phyloP scores from a whole-genome alignment of 2,329 filamentous ascomycete species.

The Apiospora kogelbergensis region DNA sequence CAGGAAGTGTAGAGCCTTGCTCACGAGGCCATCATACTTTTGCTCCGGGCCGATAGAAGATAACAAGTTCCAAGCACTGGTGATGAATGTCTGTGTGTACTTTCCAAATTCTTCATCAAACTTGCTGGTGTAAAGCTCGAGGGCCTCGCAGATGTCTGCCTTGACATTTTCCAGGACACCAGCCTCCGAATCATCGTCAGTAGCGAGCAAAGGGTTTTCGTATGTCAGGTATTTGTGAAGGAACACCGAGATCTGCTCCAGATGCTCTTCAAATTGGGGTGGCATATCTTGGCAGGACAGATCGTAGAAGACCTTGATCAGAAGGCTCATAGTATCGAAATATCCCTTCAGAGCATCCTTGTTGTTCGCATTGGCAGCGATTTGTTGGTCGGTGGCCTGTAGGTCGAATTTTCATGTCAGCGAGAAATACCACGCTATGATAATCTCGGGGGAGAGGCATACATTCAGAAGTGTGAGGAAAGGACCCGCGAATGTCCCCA shows the following conservation, averaged over 20 bases:
- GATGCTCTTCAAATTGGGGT: constrained; percentile 88
- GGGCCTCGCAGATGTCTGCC: constrained; percentile 86
- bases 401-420: background rate
- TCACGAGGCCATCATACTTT: constrained; percentile 92
- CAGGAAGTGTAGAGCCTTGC: constrained; percentile 90
- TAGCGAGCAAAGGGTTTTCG: constrained; percentile 78
- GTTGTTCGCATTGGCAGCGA: constrained; percentile 75
- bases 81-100: constrained; percentile 80
- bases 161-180: constrained; percentile 84
- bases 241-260: constrained; percentile 72
- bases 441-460: constrained; percentile 28
- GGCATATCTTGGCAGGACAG: constrained; percentile 97
- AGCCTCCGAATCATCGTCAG: constrained; percentile 86
- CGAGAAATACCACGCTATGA: background rate
- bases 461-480: constrained; percentile 80
- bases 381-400: constrained; percentile 66
- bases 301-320: constrained; percentile 92
- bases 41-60: constrained; percentile 84
- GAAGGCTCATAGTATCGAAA: constrained; percentile 82
- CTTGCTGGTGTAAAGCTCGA: constrained; percentile 90
- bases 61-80: constrained; percentile 86
- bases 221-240: constrained; percentile 94
- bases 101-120: constrained; percentile 91
- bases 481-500: constrained; percentile 78
- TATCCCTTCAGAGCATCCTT: constrained; percentile 72